phyloP scores from a whole-genome alignment of 129 eudicot species.

The Kitagawia praeruptora region DNA sequence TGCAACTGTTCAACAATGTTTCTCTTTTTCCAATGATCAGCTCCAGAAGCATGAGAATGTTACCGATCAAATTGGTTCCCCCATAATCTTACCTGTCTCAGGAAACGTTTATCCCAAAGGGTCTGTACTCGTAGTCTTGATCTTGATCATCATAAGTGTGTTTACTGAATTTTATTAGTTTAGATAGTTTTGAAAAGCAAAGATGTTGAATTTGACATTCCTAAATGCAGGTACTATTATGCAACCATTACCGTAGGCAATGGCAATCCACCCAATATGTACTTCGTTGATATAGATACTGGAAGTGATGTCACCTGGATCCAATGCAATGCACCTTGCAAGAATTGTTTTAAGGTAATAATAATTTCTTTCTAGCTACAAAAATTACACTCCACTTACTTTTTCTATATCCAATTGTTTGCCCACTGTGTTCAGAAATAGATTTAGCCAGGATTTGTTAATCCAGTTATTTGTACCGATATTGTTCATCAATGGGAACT shows the following conservation, averaged over 20 bases:
- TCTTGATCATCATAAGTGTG: background rate
- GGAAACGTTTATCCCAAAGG: slow-evolving; percentile 60
- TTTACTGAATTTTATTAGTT: no score
- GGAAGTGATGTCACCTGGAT: slow-evolving; percentile 93
- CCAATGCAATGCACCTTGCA: slow-evolving; percentile 83
- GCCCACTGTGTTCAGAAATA: background rate
- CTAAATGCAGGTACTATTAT: slow-evolving; percentile 49
- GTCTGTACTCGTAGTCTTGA: slow-evolving; percentile 13
- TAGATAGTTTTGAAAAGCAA: background rate
- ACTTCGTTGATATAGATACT: slow-evolving; percentile 67
- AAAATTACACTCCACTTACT: background rate
- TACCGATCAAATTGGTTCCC: slow-evolving; percentile 8
- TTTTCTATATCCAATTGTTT: background rate
- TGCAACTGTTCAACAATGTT: slow-evolving; percentile 7
- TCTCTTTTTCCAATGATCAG: slow-evolving; percentile 10
- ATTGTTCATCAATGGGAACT: background rate
- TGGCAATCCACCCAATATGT: slow-evolving; percentile 49
- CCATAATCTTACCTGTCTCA: slow-evolving; percentile 36
- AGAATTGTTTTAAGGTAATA: slow-evolving; percentile 56
- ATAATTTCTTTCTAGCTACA: background rate
- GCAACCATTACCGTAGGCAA: slow-evolving; percentile 44
- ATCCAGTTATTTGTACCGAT: background rate
- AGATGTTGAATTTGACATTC: background rate
- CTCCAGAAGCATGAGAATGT: background rate
- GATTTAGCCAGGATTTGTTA: background rate